Evolutionary conservation across 148 eudicot species (phyloP).

Genomic region (Vaccinium myrtillus): DNA sequence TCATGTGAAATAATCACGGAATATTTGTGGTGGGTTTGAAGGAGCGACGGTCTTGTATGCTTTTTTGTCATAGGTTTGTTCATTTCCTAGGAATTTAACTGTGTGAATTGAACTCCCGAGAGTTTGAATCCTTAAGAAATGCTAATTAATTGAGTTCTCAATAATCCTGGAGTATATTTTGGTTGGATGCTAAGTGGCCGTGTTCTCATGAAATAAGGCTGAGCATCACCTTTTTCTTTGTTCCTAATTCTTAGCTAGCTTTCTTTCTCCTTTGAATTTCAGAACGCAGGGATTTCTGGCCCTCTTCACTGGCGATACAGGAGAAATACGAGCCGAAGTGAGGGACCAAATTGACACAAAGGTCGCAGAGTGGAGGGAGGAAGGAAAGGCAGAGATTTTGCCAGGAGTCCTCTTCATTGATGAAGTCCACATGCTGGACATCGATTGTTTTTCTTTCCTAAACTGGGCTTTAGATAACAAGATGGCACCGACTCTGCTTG

Average conservation of each 20-base stretch:
- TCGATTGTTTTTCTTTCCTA: constrained; percentile 92
- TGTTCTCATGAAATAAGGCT: not conserved
- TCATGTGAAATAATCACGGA: not conserved
- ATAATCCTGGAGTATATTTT: not conserved
- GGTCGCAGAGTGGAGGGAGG: constrained; percentile 97
- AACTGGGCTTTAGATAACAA: constrained; percentile 94
- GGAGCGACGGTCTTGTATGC: not conserved
- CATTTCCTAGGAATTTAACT: not conserved
- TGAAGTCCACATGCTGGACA: constrained; percentile 96
- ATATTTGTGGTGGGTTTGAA: not conserved
- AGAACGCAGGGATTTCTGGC: constrained; percentile 96
- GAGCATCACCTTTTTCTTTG: not conserved
- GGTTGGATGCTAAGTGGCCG: not conserved
- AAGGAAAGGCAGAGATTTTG: constrained; percentile 94
- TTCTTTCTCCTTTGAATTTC: constrained; percentile 18
- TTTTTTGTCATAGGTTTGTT: not conserved
- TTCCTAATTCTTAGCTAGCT: not conserved
- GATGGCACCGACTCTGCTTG: constrained; percentile 92
- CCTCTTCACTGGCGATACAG: constrained; percentile 92
- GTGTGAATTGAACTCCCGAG: not conserved
- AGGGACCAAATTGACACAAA: constrained; percentile 95
- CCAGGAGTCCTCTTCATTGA: constrained; percentile 97
- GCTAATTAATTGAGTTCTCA: not conserved
- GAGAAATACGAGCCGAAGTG: constrained; percentile 90
- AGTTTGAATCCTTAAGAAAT: not conserved